phyloP scores from a whole-genome alignment of 306 rosid species.

The Rosa chinensis region DNA sequence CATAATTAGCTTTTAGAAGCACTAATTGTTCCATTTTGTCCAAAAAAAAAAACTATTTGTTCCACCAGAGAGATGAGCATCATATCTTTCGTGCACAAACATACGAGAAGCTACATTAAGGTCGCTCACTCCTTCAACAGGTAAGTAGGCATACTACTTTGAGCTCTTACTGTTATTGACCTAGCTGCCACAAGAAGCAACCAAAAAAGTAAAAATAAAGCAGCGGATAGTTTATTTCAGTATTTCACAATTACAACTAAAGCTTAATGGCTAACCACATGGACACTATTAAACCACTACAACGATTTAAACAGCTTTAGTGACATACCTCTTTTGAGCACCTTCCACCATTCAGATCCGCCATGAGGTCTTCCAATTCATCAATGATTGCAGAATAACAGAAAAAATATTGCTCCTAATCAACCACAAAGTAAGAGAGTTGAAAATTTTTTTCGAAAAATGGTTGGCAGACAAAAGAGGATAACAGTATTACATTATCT shows the following conservation, averaged over 20 bases:
- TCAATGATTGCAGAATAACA: slow-evolving; percentile 60
- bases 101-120: neutral
- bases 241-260: neutral
- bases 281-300: neutral
- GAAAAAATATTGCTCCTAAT: slow-evolving; percentile 50
- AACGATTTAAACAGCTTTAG: neutral
- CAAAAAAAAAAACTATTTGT: neutral
- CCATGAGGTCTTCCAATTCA: slow-evolving; percentile 71
- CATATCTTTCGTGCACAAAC: neutral
- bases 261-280: neutral
- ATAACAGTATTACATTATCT: too few relatives aligned
- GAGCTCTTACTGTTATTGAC: neutral
- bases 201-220: neutral
- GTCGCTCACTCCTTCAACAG: neutral
- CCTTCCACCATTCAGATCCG: slow-evolving; percentile 32
- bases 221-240: neutral
- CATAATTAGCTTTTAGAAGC: neutral
- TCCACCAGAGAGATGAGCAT: neutral
- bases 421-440: neutral
- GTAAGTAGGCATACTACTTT: neutral
- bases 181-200: neutral
- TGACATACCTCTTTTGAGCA: slow-evolving; percentile 37
- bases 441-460: neutral
- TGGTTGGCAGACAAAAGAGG: neutral
- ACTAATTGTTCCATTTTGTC: too few relatives aligned